phyloP scores from a whole-genome alignment of 1,139 yeast species.

The Suhomyces coccinellae region DNA sequence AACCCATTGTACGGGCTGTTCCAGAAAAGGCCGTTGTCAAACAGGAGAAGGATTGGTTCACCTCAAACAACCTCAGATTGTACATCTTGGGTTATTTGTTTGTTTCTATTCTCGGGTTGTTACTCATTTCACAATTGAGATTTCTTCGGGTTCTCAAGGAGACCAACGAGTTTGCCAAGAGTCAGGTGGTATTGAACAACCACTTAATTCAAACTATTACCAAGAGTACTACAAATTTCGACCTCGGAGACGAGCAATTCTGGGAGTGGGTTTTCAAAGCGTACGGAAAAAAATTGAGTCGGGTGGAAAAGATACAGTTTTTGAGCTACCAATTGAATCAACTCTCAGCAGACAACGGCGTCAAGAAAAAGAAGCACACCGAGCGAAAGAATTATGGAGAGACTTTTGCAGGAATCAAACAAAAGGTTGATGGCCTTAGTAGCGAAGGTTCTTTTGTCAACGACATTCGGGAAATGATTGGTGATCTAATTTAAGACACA shows the following conservation, averaged over 20 bases:
- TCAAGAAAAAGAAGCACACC: neutral
- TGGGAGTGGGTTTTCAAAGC: conserved; percentile 29
- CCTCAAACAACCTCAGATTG: conserved; percentile 5
- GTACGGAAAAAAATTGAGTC: conserved; percentile 22
- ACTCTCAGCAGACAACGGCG: neutral
- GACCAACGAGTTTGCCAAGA: conserved; percentile 27
- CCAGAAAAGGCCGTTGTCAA: neutral
- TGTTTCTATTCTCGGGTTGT: conserved; percentile 23
- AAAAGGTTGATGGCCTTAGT: conserved; percentile 18
- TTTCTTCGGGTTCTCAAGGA: conserved; percentile 23
- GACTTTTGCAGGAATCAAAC: conserved; percentile 13
- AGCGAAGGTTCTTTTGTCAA: conserved; percentile 19
- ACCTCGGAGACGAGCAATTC: conserved; percentile 13
- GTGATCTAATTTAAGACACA: conserved; percentile 10
- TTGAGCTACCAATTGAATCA: conserved; percentile 21
- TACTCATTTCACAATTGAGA: conserved; percentile 27
- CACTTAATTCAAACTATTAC: conserved; percentile 18
- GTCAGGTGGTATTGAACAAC: conserved; percentile 28
- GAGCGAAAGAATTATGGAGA: conserved; percentile 1
- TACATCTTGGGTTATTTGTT: conserved; percentile 17
- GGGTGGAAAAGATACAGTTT: conserved; percentile 27
- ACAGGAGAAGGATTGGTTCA: conserved; percentile 6
- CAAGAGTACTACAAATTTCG: conserved; percentile 1
- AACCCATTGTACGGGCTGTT: neutral
- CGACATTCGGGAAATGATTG: conserved; percentile 15